Evolutionary conservation across 768 basidiomycete genomes (phyloP).

Genomic region (Kwoniella sp.): DNA sequence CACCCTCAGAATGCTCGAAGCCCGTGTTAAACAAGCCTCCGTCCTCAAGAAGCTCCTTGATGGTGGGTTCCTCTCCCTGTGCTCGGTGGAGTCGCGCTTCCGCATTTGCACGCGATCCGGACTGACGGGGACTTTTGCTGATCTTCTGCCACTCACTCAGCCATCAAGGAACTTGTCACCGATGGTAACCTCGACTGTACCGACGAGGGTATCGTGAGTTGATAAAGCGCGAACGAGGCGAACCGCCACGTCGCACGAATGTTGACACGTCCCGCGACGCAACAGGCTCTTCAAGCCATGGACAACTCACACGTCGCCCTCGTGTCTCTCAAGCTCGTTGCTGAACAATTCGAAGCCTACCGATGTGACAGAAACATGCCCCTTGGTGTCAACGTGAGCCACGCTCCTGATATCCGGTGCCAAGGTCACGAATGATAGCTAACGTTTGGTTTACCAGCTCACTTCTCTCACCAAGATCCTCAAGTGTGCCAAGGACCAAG

Average conservation of each 20-base stretch:
- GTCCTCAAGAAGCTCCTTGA: constrained; percentile 90
- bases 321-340: constrained; percentile 76
- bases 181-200: constrained; percentile 98
- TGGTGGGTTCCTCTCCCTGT: constrained; percentile 60
- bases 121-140: neutral
- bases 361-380: constrained; percentile 90
- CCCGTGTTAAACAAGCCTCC: constrained; percentile 78
- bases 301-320: constrained; percentile 99
- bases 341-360: constrained; percentile 71
- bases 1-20: constrained; percentile 59
- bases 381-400: constrained; percentile 51
- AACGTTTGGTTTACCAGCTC: constrained; percentile 49
- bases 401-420: neutral
- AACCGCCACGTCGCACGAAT: no score
- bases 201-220: constrained; percentile 81
- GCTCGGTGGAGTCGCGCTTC: neutral
- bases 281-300: constrained; percentile 90
- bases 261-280: neutral
- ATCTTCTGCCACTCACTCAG: constrained; percentile 52
- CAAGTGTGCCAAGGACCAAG: constrained; percentile 95
- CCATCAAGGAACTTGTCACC: constrained; percentile 93
- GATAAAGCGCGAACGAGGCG: no score
- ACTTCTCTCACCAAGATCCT: constrained; percentile 86
- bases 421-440: no score
- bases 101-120: no score